These are phyloP conservation scores for Thelonectria blattea DNA, from an alignment of 2,329 filamentous ascomycete species.

Conservation along the genomic window DNA sequence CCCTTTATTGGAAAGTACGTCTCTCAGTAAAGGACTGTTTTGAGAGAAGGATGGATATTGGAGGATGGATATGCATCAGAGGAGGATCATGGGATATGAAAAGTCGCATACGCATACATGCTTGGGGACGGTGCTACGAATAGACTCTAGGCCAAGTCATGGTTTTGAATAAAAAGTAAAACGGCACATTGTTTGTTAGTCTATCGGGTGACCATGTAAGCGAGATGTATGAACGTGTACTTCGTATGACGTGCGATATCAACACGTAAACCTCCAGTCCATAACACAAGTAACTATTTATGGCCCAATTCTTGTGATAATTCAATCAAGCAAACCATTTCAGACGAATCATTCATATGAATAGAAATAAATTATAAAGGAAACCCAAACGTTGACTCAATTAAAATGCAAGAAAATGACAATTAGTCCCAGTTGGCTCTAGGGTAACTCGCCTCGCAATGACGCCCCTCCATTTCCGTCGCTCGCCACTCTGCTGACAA, in stretches of 20 bases:
- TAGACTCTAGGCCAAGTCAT: neutral
- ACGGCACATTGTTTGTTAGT: too few species aligned
- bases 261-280: too few species aligned
- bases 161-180: neutral
- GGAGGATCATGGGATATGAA: neutral
- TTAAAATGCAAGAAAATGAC: neutral
- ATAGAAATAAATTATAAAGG: too few species aligned
- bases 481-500: conserved; percentile 18
- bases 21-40: neutral
- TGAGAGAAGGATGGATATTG: too few species aligned
- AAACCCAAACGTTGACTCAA: too few species aligned
- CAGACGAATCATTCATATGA: too few species aligned
- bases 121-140: neutral
- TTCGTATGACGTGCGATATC: too few species aligned
- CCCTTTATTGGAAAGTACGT: conserved; percentile 42
- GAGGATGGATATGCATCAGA: neutral
- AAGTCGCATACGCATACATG: neutral
- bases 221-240: neutral
- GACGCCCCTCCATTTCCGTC: neutral
- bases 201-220: neutral
- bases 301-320: neutral
- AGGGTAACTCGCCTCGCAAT: neutral
- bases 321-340: neutral
- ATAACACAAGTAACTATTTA: too few species aligned
- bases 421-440: neutral